These are phyloP conservation scores for Hippophae tibetana DNA, from an alignment of 306 rosid species.

Conservation along the genomic window DNA sequence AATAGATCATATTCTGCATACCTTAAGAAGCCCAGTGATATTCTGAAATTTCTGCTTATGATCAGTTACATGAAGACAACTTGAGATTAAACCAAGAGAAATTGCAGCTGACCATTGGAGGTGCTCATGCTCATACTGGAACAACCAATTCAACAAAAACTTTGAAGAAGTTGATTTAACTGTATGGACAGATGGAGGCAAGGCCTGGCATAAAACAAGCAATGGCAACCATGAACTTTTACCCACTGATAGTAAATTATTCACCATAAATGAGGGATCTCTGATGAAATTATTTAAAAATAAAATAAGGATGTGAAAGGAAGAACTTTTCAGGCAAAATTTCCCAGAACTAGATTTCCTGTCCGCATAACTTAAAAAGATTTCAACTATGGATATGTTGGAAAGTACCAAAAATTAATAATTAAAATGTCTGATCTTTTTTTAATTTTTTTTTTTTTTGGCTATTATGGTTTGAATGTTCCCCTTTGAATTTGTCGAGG, in stretches of 20 bases:
- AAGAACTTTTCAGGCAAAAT: background rate
- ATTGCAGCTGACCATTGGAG: constrained; percentile 89
- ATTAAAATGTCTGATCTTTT: background rate
- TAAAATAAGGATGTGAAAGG: background rate
- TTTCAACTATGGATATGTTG: background rate
- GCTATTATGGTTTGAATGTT: no score
- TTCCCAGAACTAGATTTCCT: background rate
- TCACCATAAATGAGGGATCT: background rate
- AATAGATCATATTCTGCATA: constrained; percentile 12
- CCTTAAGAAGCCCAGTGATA: constrained; percentile 81
- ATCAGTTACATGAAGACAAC: constrained; percentile 86
- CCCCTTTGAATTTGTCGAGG: no score
- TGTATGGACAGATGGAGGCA: constrained; percentile 81
- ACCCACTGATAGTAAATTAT: background rate
- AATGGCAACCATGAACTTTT: constrained; percentile 8
- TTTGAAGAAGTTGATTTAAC: constrained; percentile 87
- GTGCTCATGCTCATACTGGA: constrained; percentile 83
- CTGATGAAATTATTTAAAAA: background rate
- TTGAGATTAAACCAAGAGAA: constrained; percentile 85
- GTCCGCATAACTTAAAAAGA: background rate
- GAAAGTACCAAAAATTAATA: background rate
- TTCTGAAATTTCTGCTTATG: constrained; percentile 73
- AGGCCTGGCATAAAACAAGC: constrained; percentile 39
- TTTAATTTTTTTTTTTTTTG: no score
- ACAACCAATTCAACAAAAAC: constrained; percentile 82